Evolutionary conservation across 1,139 yeast species (phyloP).

Genomic region (Trichomonascaceae sp.): DNA sequence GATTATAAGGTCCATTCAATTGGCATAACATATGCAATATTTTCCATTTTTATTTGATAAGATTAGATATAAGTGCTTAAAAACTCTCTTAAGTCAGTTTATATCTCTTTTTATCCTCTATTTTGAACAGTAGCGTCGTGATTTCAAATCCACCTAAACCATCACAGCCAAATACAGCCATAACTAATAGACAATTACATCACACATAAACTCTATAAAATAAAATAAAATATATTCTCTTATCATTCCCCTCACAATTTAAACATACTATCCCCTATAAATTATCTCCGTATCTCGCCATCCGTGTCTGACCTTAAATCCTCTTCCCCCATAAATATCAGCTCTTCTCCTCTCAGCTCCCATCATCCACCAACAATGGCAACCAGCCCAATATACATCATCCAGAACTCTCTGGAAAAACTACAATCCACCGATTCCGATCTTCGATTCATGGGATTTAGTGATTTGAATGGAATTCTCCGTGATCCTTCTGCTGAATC

Average conservation of each 20-base stretch:
- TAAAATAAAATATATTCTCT: too few relatives aligned
- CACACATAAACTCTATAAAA: too few relatives aligned
- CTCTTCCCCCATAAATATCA: not conserved
- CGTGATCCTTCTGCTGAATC: conserved; percentile 28
- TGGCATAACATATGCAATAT: not conserved
- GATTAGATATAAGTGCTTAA: too few relatives aligned
- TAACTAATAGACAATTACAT: too few relatives aligned
- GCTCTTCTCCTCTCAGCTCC: not conserved
- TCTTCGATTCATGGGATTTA: conserved; percentile 79
- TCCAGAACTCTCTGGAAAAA: conserved; percentile 21
- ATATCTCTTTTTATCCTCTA: too few relatives aligned
- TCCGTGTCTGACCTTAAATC: not conserved
- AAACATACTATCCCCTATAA: not conserved
- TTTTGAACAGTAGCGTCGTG: too few relatives aligned
- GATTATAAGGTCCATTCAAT: not conserved
- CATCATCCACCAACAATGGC: conserved; percentile 6
- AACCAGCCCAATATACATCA: conserved; percentile 4
- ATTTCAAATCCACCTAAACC: too few relatives aligned
- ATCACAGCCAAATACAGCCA: too few relatives aligned
- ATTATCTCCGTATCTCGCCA: not conserved
- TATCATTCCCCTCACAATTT: too few relatives aligned
- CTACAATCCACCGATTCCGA: conserved; percentile 58
- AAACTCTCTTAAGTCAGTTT: too few relatives aligned
- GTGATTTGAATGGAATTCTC: conserved; percentile 56
- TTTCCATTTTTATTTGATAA: too few relatives aligned